phyloP scores from a whole-genome alignment of 257 asterid genomes.

The Solanum pimpinellifolium region DNA sequence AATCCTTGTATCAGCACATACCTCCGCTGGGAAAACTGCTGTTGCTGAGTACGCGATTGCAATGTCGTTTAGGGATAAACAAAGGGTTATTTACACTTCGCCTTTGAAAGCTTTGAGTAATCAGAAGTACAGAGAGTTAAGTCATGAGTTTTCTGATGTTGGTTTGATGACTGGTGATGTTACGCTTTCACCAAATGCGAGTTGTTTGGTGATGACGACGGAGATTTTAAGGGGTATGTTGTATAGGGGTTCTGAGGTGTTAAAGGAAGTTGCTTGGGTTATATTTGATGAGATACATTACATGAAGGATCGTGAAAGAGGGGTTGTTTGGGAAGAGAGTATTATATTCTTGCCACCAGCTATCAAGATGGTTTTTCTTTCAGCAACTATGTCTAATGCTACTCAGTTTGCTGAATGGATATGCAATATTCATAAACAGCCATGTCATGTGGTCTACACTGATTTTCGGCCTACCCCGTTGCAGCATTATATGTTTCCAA shows the following conservation, averaged over 20 bases:
- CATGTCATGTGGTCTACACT: constrained; percentile 93
- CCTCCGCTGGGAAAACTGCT: constrained; percentile 97
- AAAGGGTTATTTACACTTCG: constrained; percentile 89
- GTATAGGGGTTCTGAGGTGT: constrained; percentile 92
- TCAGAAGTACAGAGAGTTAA: constrained; percentile 90
- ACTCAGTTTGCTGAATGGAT: constrained; percentile 99
- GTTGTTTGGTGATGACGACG: constrained; percentile 98
- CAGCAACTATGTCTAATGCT: constrained; percentile 98
- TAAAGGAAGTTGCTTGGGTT: constrained; percentile 99
- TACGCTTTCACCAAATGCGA: constrained; percentile 82
- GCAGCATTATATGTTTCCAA: constrained; percentile 90
- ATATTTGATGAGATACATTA: constrained; percentile 98
- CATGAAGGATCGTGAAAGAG: constrained; percentile 98
- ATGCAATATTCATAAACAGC: constrained; percentile 87
- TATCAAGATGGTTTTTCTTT: constrained; percentile 92
- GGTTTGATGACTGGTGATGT: constrained; percentile 99
- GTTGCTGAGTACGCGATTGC: constrained; percentile 98
- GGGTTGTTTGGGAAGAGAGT: constrained; percentile 99
- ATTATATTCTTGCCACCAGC: constrained; percentile 96
- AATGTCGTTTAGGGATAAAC: constrained; percentile 84
- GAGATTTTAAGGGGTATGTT: constrained; percentile 95
- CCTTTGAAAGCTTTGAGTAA: constrained; percentile 89
- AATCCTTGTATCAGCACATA: constrained; percentile 86
- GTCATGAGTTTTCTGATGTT: constrained; percentile 87
- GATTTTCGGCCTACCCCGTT: constrained; percentile 97